Conservation (phyloP, 2,329 filamentous ascomycete species). For the Leptographium wingfieldii region DNA sequence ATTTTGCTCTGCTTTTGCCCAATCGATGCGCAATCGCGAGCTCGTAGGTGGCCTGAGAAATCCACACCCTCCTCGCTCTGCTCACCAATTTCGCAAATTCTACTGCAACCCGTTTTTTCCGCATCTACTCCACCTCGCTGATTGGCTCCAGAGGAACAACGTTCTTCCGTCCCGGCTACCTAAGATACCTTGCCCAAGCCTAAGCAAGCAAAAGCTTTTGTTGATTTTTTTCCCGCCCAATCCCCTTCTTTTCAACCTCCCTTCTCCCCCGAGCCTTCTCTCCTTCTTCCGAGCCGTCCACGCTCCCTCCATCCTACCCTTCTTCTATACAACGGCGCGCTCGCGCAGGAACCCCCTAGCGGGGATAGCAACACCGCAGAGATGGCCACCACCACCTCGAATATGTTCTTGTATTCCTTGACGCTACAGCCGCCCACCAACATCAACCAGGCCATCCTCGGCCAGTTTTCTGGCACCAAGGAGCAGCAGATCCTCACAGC, state of each 20-base stretch:
- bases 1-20: not conserved
- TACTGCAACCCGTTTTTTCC: not conserved
- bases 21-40: not conserved
- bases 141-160: slow-evolving; percentile 9
- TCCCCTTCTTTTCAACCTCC: not conserved
- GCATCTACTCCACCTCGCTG: slow-evolving; percentile 4
- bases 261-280: not conserved
- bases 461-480: slow-evolving; percentile 91
- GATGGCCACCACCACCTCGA: slow-evolving; percentile 88
- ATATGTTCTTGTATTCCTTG: slow-evolving; percentile 97
- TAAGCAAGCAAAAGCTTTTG: not conserved
- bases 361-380: slow-evolving; percentile 25
- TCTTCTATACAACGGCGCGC: not conserved
- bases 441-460: slow-evolving; percentile 79
- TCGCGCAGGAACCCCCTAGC: slow-evolving; percentile 32
- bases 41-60: slow-evolving; percentile 6
- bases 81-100: not conserved
- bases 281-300: not conserved
- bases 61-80: not conserved
- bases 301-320: not conserved
- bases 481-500: slow-evolving; percentile 96
- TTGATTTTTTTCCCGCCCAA: slow-evolving; percentile 8
- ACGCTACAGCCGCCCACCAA: slow-evolving; percentile 88
- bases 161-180: slow-evolving; percentile 7
- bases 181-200: not conserved